Evolutionary conservation across 228 moss, liverwort and hornwort species (phyloP).

Genomic region (Sphagnum fallax): DNA sequence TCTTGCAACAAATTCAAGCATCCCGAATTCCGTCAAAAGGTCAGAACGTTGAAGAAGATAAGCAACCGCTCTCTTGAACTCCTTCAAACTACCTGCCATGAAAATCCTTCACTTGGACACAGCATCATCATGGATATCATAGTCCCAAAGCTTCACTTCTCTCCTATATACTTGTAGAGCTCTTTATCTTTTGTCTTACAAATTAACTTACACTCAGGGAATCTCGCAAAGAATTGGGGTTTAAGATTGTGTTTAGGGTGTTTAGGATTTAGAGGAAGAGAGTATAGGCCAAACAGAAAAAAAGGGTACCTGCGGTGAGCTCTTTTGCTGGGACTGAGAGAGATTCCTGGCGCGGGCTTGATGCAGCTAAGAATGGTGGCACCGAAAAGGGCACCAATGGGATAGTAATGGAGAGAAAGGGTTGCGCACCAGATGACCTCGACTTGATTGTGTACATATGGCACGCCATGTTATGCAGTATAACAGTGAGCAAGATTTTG

Average conservation of each 20-base stretch:
- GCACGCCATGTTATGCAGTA: slow-evolving; percentile 84
- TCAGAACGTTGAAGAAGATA: slow-evolving; percentile 75
- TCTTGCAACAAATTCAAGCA: slow-evolving; percentile 87
- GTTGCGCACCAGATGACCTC: slow-evolving; percentile 43
- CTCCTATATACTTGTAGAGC: neutral
- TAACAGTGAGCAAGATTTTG: slow-evolving; percentile 72
- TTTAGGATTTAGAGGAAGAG: too few relatives aligned
- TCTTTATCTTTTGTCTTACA: neutral
- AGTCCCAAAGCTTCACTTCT: too few relatives aligned
- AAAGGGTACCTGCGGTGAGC: slow-evolving; percentile 51
- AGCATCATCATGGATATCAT: too few relatives aligned
- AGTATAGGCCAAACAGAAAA: neutral
- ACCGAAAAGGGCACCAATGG: slow-evolving; percentile 84
- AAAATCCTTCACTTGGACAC: neutral
- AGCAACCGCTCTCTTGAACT: slow-evolving; percentile 80
- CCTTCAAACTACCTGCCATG: slow-evolving; percentile 72
- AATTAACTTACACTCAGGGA: neutral
- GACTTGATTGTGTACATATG: slow-evolving; percentile 72
- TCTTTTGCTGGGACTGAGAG: slow-evolving; percentile 62
- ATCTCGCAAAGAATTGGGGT: neutral
- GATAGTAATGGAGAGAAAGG: slow-evolving; percentile 70
- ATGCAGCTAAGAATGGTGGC: slow-evolving; percentile 62
- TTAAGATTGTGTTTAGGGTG: neutral
- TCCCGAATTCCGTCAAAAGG: slow-evolving; percentile 75
- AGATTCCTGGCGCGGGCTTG: slow-evolving; percentile 47